A percentile compares a stretch with the other conserved stretches of the same genome.
phyloP scores from a whole-genome alignment of 1,284 basidiomycete species.

The Irpex sp. region DNA sequence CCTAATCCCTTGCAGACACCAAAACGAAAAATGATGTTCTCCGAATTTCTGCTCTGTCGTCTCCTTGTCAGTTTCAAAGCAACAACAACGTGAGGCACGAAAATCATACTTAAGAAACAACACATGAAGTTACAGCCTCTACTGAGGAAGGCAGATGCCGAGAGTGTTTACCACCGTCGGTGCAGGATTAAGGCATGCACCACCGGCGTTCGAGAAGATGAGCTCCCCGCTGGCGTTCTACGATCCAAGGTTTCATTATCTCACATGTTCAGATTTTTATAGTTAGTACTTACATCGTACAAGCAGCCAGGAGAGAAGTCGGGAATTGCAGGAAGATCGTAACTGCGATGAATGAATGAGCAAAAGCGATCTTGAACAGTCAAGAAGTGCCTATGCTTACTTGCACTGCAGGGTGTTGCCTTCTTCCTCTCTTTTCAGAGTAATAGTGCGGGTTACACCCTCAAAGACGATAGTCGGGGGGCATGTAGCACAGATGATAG shows the following conservation, averaged over 20 bases:
- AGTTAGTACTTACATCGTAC: not conserved
- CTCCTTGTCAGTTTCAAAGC: too few relatives aligned
- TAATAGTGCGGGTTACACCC: not conserved
- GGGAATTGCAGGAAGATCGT: not conserved
- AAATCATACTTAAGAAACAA: too few relatives aligned
- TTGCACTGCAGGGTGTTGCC: not conserved
- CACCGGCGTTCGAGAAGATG: not conserved
- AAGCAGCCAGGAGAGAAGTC: not conserved
- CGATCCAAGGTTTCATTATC: not conserved
- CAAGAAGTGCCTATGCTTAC: not conserved
- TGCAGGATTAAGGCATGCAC: not conserved
- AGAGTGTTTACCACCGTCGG: not conserved
- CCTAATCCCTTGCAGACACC: too few relatives aligned
- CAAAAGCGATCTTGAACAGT: not conserved
- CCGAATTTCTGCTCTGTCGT: too few relatives aligned
- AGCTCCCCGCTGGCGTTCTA: not conserved
- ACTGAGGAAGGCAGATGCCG: not conserved
- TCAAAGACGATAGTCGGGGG: not conserved
- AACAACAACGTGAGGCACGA: too few relatives aligned
- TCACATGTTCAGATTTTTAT: not conserved
- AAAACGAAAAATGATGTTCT: too few relatives aligned
- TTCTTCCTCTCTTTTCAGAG: not conserved
- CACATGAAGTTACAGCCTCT: too few relatives aligned
- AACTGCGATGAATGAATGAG: not conserved
- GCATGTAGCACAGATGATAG: not conserved